These are phyloP conservation scores for Aciculosporium take DNA, from an alignment of 2,329 filamentous ascomycete species.

Conservation along the genomic window DNA sequence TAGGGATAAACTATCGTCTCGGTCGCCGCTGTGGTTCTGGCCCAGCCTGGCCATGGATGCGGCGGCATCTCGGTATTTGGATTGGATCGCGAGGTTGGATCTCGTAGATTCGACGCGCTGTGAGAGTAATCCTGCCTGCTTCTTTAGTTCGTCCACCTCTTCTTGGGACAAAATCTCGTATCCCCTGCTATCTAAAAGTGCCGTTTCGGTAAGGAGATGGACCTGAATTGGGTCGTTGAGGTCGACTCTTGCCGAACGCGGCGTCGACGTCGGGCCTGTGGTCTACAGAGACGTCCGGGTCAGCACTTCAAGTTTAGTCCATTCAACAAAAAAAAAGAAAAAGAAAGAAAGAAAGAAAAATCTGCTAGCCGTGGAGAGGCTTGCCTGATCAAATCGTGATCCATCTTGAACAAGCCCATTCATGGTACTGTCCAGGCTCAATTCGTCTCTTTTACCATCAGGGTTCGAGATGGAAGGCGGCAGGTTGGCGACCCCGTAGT, in stretches of 20 bases:
- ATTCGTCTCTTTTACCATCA: constrained; percentile 38
- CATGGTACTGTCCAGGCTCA: constrained; percentile 36
- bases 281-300: neutral
- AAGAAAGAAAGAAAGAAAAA: neutral
- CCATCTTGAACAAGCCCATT: constrained; percentile 23
- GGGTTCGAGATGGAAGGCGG: constrained; percentile 22
- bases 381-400: constrained; percentile 43
- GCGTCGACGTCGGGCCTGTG: constrained; percentile 1
- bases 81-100: constrained; percentile 75
- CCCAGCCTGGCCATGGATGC: constrained; percentile 67
- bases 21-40: constrained; percentile 11
- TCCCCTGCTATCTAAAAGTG: constrained; percentile 71
- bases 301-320: neutral
- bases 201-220: constrained; percentile 86
- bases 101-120: constrained; percentile 70
- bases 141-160: constrained; percentile 84
- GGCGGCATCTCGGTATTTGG: constrained; percentile 87
- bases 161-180: constrained; percentile 82
- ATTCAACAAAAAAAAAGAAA: neutral
- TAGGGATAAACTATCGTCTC: constrained; percentile 35
- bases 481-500: constrained; percentile 19
- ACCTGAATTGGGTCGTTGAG: constrained; percentile 65
- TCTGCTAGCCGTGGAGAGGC: constrained; percentile 11
- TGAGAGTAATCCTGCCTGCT: constrained; percentile 58
- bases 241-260: constrained; percentile 38